Conservation (phyloP, 768 basidiomycete genomes). For the Psilocybe sp. region DNA sequence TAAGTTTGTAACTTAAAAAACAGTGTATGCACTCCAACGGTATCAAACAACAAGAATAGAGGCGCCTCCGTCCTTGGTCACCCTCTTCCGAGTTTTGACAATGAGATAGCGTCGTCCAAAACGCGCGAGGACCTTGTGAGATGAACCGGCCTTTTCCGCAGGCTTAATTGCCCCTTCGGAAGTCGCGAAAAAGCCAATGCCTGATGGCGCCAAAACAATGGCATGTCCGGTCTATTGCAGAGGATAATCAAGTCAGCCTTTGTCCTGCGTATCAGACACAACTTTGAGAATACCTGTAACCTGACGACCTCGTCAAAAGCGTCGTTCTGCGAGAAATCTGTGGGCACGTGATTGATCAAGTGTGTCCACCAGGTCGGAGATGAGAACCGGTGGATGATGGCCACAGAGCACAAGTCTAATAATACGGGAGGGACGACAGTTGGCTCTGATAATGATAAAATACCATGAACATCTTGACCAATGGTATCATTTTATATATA, state of each 20-base stretch:
- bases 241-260: not conserved
- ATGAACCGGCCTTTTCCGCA: not conserved
- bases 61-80: conserved; percentile 65
- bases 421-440: conserved; percentile 69
- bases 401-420: conserved; percentile 62
- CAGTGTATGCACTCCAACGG: too few species aligned
- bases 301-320: conserved; percentile 66
- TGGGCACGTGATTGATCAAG: conserved; percentile 62
- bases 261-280: not conserved
- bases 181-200: conserved; percentile 39
- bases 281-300: conserved; percentile 46
- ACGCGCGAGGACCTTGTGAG: conserved; percentile 31
- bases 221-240: conserved; percentile 63
- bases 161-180: not conserved
- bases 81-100: conserved; percentile 57
- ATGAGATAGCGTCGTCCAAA: conserved; percentile 59
- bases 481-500: not conserved
- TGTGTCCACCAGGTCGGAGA: conserved; percentile 78
- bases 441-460: conserved; percentile 46
- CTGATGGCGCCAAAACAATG: conserved; percentile 65
- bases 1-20: too few species aligned
- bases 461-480: not conserved
- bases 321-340: conserved; percentile 54
- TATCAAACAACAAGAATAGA: conserved; percentile 53
- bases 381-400: conserved; percentile 72